A percentile compares a stretch with the other conserved stretches of the same genome.
phyloP scores from a whole-genome alignment of 1,284 basidiomycete genomes.

The Vanrija sp. region DNA sequence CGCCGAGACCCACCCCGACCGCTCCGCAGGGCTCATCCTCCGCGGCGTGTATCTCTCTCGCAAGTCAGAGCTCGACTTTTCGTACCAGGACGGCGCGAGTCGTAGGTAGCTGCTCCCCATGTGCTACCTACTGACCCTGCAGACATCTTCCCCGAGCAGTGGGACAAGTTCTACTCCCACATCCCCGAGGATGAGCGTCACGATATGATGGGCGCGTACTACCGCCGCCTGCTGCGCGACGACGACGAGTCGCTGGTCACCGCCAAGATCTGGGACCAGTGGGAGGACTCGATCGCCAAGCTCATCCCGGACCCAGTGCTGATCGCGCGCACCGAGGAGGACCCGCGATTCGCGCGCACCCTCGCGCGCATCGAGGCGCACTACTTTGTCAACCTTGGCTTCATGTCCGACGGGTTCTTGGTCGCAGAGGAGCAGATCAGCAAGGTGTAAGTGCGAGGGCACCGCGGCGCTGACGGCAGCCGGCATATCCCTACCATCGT shows the following conservation, averaged over 20 bases:
- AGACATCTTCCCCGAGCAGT: conserved; percentile 77
- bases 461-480: background rate
- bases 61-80: conserved; percentile 81
- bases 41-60: conserved; percentile 87
- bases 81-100: conserved; percentile 65
- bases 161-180: conserved; percentile 73
- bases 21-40: conserved; percentile 75
- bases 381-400: conserved; percentile 83
- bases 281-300: conserved; percentile 85
- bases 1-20: conserved; percentile 76
- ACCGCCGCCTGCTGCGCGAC: conserved; percentile 70
- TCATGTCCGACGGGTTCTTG: conserved; percentile 82
- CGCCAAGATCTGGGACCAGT: conserved; percentile 70
- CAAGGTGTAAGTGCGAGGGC: conserved; percentile 58
- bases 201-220: conserved; percentile 73
- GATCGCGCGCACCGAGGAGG: conserved; percentile 67
- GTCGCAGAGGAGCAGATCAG: conserved; percentile 77
- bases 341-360: conserved; percentile 66
- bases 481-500: conserved; percentile 79
- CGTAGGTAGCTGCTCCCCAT: conserved; percentile 34
- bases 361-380: conserved; percentile 91
- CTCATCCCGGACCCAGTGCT: conserved; percentile 66
- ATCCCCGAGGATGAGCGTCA: conserved; percentile 74
- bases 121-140: conserved; percentile 2
- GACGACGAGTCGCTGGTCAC: conserved; percentile 62